Percentiles rank a stretch among this genome's conserved stretches.
Conservation (phyloP, 495 filamentous ascomycete species). For the Penicillium ucsense region DNA sequence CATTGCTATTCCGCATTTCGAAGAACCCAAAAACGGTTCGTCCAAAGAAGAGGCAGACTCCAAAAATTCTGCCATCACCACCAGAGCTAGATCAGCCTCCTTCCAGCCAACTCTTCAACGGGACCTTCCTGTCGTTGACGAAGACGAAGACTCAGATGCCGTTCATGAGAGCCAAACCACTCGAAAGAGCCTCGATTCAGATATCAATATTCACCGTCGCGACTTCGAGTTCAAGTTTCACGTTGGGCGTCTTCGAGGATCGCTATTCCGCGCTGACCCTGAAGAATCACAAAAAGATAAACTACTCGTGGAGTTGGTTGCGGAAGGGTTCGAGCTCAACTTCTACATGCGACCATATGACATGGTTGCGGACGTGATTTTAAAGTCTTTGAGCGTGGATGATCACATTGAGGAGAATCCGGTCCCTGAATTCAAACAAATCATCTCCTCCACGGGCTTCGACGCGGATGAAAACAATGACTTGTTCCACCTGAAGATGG, state of each 20-base stretch:
- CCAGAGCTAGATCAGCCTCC: slow-evolving; percentile 44
- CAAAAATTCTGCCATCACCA: slow-evolving; percentile 23
- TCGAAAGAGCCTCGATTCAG: slow-evolving; percentile 43
- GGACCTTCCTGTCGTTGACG: slow-evolving; percentile 69
- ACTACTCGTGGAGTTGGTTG: slow-evolving; percentile 81
- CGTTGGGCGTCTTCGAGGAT: slow-evolving; percentile 85
- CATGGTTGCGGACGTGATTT: slow-evolving; percentile 79
- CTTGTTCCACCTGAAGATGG: slow-evolving; percentile 78
- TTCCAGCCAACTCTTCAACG: slow-evolving; percentile 57
- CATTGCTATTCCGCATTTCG: slow-evolving; percentile 83
- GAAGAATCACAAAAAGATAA: slow-evolving; percentile 68
- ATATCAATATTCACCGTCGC: slow-evolving; percentile 66
- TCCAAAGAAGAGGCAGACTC: slow-evolving; percentile 9
- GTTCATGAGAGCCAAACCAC: slow-evolving; percentile 51
- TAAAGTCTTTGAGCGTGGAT: slow-evolving; percentile 83
- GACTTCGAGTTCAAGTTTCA: slow-evolving; percentile 95
- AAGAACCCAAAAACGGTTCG: slow-evolving; percentile 34
- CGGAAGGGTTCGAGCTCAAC: slow-evolving; percentile 78
- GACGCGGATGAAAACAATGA: slow-evolving; percentile 63
- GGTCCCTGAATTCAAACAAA: slow-evolving; percentile 87
- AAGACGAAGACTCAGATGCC: slow-evolving; percentile 63
- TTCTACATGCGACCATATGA: slow-evolving; percentile 83
- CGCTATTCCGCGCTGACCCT: slow-evolving; percentile 77
- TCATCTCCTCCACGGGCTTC: slow-evolving; percentile 79
- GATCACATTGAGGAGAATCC: slow-evolving; percentile 89